Base-by-base conservation (phyloP, 768 basidiomycete genomes). In the Phanerochaete carnosa region DNA sequence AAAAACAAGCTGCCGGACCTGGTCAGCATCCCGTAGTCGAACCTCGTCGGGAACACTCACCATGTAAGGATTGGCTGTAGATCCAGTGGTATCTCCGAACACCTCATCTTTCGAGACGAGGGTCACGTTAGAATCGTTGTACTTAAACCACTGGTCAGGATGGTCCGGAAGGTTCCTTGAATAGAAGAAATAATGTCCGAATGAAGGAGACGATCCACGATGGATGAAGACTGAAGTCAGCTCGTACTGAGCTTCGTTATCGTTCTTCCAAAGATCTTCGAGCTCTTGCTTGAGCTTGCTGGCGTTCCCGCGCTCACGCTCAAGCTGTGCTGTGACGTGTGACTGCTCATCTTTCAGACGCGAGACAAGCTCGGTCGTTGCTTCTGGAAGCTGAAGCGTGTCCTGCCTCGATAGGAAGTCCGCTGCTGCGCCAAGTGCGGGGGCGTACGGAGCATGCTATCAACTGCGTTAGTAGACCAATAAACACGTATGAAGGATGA, bases 121-220 rank as follows among this genome's bases (percentile, higher is more conserved):
- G 3, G 85, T 80, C 9, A 98, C 93, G 60, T 84, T 86, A 37
- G 92, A 92, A 70, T 98, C 95, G 70, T 98, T 98, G 76, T 96
- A 94, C 75, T 96, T 96, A 82, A 95, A 94, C 93, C 95, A 98
- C 46, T 82, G 80, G 59, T 97, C 89, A 12, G 88, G 87, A 25
- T 85, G 74, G 51, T 85, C 83, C 1, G 94, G 95, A 15, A 97
- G 78, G 71, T 94, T 82, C 43, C 94, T 83, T 57, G 95, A 92
- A 72, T 96, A 97, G 74, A 98, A 93, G 80, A 94, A 98, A 74
- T 97, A 97, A 71, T 97, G 95, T 2, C 94, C 94, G 76, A 86
- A 94, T 7, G 89, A 90, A 1, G 92, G 87, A 19, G 87, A 90
- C 57, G 88, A 83, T 51, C 95, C 95, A 29, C 95, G 88, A 73